These are phyloP conservation scores for Penicillium palitans DNA, from an alignment of 2,329 filamentous ascomycete species.

Conservation along the genomic window DNA sequence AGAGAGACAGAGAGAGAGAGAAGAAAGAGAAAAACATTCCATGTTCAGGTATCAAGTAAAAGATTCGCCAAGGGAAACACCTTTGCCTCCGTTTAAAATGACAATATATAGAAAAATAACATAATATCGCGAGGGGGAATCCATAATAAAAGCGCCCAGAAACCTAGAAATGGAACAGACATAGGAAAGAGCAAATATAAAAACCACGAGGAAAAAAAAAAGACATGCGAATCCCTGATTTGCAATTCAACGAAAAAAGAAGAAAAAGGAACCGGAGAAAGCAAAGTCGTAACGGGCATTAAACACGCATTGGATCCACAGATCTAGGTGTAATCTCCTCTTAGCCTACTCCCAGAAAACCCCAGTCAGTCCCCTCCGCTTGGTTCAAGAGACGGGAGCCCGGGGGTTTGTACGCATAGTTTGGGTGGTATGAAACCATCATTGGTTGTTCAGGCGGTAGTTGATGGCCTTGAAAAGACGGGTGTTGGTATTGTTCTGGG, in stretches of 20 bases:
- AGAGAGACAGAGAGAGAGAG: not conserved
- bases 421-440: slow-evolving; percentile 36
- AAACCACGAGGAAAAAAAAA: slow-evolving; percentile 7
- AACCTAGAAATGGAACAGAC: slow-evolving; percentile 2
- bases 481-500: slow-evolving; percentile 34
- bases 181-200: slow-evolving; percentile 5
- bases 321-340: slow-evolving; percentile 19
- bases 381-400: slow-evolving; percentile 37
- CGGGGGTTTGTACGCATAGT: slow-evolving; percentile 37
- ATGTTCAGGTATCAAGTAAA: slow-evolving; percentile 23
- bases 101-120: slow-evolving; percentile 12
- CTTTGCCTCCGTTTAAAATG: slow-evolving; percentile 21
- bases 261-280: slow-evolving; percentile 11
- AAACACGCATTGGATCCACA: slow-evolving; percentile 17
- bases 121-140: slow-evolving; percentile 15
- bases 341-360: slow-evolving; percentile 42
- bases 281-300: slow-evolving; percentile 28
- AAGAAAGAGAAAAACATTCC: slow-evolving; percentile 8
- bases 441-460: slow-evolving; percentile 33
- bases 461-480: slow-evolving; percentile 31
- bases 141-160: slow-evolving; percentile 15
- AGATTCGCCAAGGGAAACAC: slow-evolving; percentile 17
- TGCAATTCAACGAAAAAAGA: not conserved
- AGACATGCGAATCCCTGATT: slow-evolving; percentile 13
- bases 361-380: slow-evolving; percentile 44